These are phyloP conservation scores for Ogataea paradorogensis DNA, from an alignment of 805 yeast genomes.

Conservation along the genomic window DNA sequence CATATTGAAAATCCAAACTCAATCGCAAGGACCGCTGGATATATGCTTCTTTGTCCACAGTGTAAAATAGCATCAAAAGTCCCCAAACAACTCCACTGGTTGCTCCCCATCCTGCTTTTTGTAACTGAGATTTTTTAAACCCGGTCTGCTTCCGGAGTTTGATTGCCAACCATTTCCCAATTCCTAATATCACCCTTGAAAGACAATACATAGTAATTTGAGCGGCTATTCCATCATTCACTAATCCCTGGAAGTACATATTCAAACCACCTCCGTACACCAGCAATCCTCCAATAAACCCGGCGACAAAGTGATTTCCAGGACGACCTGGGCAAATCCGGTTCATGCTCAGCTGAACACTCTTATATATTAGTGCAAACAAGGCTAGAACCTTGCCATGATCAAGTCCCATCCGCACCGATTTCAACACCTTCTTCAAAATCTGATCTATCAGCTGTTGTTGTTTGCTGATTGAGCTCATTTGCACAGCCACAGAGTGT, in stretches of 20 bases:
- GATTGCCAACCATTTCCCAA: slow-evolving; percentile 47
- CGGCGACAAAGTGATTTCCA: slow-evolving; percentile 26
- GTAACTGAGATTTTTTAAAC: slow-evolving; percentile 20
- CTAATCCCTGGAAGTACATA: slow-evolving; percentile 3
- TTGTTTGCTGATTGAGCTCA: slow-evolving; percentile 19
- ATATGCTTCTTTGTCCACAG: slow-evolving; percentile 52
- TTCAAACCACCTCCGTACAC: slow-evolving; percentile 32
- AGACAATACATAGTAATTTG: slow-evolving; percentile 74
- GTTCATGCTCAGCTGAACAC: slow-evolving; percentile 11
- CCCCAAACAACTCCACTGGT: slow-evolving; percentile 73
- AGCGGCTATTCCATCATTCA: slow-evolving; percentile 47
- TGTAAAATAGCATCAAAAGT: slow-evolving; percentile 65
- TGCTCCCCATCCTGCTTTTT: slow-evolving; percentile 48
- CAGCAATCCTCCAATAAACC: slow-evolving; percentile 29
- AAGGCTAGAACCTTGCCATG: slow-evolving; percentile 33
- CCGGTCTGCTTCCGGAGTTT: slow-evolving; percentile 1
- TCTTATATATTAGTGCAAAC: slow-evolving; percentile 31
- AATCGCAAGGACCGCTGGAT: slow-evolving; percentile 64
- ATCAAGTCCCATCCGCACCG: slow-evolving; percentile 26
- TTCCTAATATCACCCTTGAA: slow-evolving; percentile 62
- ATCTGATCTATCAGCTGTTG: slow-evolving; percentile 13
- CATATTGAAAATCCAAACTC: slow-evolving; percentile 70
- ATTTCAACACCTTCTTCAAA: slow-evolving; percentile 16
- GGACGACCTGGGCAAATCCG: slow-evolving; percentile 2
- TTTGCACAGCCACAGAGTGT: slow-evolving; percentile 29